Evolutionary conservation across 2,329 filamentous ascomycete genomes (phyloP), one percentile per base, ranked within the genome.

Genomic region (Lasiodiplodia gonubiensis): DNA sequence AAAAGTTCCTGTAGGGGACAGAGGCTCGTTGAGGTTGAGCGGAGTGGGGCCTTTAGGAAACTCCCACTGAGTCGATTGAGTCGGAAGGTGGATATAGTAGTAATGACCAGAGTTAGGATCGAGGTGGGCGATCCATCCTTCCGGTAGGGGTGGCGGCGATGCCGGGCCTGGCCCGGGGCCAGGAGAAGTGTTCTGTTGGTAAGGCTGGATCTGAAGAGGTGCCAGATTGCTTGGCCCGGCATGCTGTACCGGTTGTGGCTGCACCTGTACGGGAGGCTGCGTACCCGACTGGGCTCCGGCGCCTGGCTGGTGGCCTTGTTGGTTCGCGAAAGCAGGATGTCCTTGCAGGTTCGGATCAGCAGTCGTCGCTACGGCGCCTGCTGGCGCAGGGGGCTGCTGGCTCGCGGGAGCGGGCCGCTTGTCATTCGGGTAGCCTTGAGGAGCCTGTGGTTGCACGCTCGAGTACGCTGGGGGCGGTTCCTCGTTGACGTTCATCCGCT

Each of bases 11-110:
- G 90, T 90, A 0, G 94, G 94, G 7, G 94, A 97, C 67, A 97
- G 81, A 0, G 94, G 94, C 18, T 91, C 86, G 68, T 96, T 93
- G 70, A 97, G 87, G 70, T 92, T 92, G 65, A 97, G 85, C 0
- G 94, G 94, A 27, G 93, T 97, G 0, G 94, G 94, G 0, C 94
- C 94, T 80, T 97, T 98, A 33, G 95, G 95, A 72, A 98, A 98
- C 75, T 99, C 95, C 95, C 95, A 99, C 77, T 99, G 95, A 0
- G 95, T 99, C 2, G 94, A 93, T 76, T 98, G 95, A 0, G 92
- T 94, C 1, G 94, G 92, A 35, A 99, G 85, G 78, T 99, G 95
- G 68, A 99, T 99, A 75, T 99, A 99, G 79, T 99, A 99, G 80
- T 98, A 99, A 76, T 98, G 94, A 1, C 95, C 95, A 2, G 94